Evolutionary conservation across 129 eudicot species (phyloP), one percentile per base, ranked within the genome.

Genomic region (Dittrichia graveolens): DNA sequence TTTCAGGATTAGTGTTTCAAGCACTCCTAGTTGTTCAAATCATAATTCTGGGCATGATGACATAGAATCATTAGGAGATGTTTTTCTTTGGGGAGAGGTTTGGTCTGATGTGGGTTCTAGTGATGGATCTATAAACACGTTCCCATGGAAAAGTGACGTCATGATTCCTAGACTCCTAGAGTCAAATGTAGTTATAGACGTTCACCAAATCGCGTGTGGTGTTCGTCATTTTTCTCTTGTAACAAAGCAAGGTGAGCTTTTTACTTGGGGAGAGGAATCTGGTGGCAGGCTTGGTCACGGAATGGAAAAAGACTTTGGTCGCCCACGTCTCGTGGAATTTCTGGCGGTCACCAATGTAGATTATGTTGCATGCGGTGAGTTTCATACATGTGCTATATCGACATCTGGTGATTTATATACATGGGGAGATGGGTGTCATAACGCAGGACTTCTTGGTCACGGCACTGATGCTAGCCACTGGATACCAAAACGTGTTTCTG

Each of bases 241-340:
- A 57, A 91, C 97, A 34, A 78, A 95, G 70, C 97, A 91, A 83
- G 97, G 97, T 12, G 97, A 91, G 86, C 86, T 91, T 69, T 88
- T 91, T 79, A 88, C 93, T 0, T 91, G 97, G 96, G 97, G 97
- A 11, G 96, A 88, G 75, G 97, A 91, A 78, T 86, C 92, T 15
- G 97, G 97, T 15, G 97, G 97, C 1, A 79, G 96, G 58, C 87
- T 91, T 43, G 97, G 97, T 19, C 97, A 91, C 57, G 97, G 97
- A 72, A 66, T 81, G 10, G 97, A 88, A 61, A 84, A 78, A 41
- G 85, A 88, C 70, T 84, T 88, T 65, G 76, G 83, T 41, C 85
- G 80, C 6, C 97, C 97, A 46, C 88, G 74, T 0, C 85, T 91
- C 14, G 96, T 88, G 46, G 97, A 91, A 45, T 85, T 80, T 59